Percentiles rank a stretch among this genome's conserved stretches.
phyloP scores from a whole-genome alignment of 192 early-diverging fungal species.

The Dimargaris cristalligena region DNA sequence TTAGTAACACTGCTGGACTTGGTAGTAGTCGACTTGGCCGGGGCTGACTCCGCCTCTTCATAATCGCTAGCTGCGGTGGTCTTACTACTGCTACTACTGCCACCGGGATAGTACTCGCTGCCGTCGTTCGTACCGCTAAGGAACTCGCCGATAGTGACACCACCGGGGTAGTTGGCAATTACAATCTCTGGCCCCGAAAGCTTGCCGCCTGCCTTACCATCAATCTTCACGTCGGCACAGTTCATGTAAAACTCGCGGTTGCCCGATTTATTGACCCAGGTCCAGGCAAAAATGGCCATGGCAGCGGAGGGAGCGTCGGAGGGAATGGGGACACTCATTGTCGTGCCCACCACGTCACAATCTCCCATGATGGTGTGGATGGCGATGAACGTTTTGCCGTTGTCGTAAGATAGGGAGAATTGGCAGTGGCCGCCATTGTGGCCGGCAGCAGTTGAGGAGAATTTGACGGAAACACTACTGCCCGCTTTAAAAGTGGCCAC shows the following conservation, averaged over 20 bases:
- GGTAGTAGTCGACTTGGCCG: not conserved
- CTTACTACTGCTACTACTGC: not conserved
- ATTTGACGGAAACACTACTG: not conserved
- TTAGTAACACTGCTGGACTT: not conserved
- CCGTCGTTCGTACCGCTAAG: not conserved
- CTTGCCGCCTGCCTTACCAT: slow-evolving; percentile 12
- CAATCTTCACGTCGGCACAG: slow-evolving; percentile 26
- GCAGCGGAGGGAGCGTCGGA: slow-evolving; percentile 18
- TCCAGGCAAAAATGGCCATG: slow-evolving; percentile 26
- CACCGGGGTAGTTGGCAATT: slow-evolving; percentile 13
- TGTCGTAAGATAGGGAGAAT: slow-evolving; percentile 29
- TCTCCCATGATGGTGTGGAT: slow-evolving; percentile 18
- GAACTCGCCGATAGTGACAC: slow-evolving; percentile 12
- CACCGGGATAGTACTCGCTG: not conserved
- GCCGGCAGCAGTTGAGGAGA: not conserved
- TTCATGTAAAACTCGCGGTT: slow-evolving; percentile 36
- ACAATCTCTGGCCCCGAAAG: slow-evolving; percentile 14
- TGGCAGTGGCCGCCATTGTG: slow-evolving; percentile 35
- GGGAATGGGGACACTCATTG: slow-evolving; percentile 22
- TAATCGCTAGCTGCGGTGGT: not conserved
- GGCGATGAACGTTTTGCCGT: slow-evolving; percentile 23
- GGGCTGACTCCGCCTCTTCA: not conserved
- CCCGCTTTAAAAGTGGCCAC: not conserved
- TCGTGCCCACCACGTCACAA: slow-evolving; percentile 1
- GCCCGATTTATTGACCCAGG: slow-evolving; percentile 32